Conservation (phyloP, 2,329 filamentous ascomycete species). For the Byssothecium circinans region DNA sequence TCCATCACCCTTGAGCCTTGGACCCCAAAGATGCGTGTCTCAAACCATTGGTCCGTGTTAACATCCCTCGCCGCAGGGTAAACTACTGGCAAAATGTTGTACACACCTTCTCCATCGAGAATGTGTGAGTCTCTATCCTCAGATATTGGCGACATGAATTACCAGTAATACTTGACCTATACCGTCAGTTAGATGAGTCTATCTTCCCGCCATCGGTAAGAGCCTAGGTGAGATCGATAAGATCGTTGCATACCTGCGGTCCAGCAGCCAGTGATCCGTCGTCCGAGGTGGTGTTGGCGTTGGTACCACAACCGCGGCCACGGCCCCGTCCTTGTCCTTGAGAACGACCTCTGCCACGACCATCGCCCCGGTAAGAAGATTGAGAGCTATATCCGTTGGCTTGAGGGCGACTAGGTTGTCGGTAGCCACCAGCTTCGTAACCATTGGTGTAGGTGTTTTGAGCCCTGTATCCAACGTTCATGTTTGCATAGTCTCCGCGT, state of each 20-base stretch:
- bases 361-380: background rate
- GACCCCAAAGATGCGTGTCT: too few species aligned
- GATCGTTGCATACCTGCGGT: constrained; percentile 6
- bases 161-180: constrained; percentile 1
- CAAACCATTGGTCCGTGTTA: too few species aligned
- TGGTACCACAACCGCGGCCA: constrained; percentile 1
- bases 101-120: too few species aligned
- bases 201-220: background rate
- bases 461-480: background rate
- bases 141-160: background rate
- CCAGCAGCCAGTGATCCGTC: background rate
- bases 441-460: background rate
- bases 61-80: too few species aligned
- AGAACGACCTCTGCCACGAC: background rate
- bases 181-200: background rate
- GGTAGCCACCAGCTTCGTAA: background rate
- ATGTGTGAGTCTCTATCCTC: too few species aligned
- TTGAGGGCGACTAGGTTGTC: background rate
- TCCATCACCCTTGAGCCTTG: too few species aligned
- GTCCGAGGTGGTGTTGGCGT: background rate
- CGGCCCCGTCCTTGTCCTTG: background rate
- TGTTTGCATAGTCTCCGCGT: background rate
- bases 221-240: constrained; percentile 2
- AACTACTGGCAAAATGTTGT: too few species aligned
- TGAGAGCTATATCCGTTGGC: too few species aligned